Conservation (phyloP, 225 moss, liverwort and hornwort genomes). For the Climacium dendroides region DNA sequence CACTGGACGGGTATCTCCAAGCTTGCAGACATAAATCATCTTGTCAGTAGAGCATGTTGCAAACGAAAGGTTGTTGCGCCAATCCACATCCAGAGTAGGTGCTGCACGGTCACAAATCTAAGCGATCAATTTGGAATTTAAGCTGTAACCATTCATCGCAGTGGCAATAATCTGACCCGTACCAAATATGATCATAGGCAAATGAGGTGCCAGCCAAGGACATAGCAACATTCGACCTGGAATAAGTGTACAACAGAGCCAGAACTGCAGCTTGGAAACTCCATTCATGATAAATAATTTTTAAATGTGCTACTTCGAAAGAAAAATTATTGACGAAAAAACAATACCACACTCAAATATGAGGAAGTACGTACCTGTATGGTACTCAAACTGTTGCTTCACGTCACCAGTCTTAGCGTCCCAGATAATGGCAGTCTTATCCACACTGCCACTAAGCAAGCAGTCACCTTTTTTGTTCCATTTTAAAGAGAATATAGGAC, state of each 20-base stretch:
- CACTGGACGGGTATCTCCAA: constrained; percentile 85
- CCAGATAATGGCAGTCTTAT: constrained; percentile 99
- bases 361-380: constrained; percentile 44
- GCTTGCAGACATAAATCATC: constrained; percentile 99
- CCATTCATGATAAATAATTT: background rate
- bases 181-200: background rate
- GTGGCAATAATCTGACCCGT: background rate
- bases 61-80: constrained; percentile 96
- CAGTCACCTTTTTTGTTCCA: constrained; percentile 99
- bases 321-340: background rate
- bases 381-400: constrained; percentile 96
- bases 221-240: background rate
- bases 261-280: background rate
- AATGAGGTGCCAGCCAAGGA: background rate
- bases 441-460: constrained; percentile 94
- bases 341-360: background rate
- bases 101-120: constrained; percentile 40
- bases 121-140: background rate
- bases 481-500: constrained; percentile 94
- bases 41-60: constrained; percentile 99
- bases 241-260: background rate
- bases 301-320: background rate
- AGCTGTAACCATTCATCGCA: background rate
- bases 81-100: constrained; percentile 96
- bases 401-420: constrained; percentile 98